Evolutionary conservation across 805 yeast genomes (phyloP), one percentile per base, ranked within the genome.

Genomic region (Candida nitratophila): DNA sequence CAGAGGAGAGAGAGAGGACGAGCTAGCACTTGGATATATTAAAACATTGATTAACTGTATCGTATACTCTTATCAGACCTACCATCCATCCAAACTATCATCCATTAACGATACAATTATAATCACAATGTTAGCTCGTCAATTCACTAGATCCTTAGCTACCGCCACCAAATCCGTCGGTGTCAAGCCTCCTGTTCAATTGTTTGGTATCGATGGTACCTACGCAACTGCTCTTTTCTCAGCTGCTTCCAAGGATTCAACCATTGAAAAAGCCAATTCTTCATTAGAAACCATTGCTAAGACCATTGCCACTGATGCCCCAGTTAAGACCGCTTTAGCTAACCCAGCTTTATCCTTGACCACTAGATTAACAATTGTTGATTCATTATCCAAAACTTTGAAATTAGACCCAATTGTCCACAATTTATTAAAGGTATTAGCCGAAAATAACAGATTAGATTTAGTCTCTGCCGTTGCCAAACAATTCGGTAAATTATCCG

Each of bases 151-250:
- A 72, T 70, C 83, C 46, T 65, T 84, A 73, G 91, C 95, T 60
- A 69, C 90, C 47, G 83, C 86, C 55, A 50, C 60, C 43, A 44
- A 59, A 43, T 33, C 59, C 31, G 69, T 73, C 60, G 47, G 76
- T 47, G 77, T 77, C 60, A 83, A 81, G 68, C 89, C 95, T 43
- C 97, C 98, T 45, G 86, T 91, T 51, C 96, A 89, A 77, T 77
- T 91, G 65, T 91, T 78, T 61, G 98, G 98, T 52, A 71, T 91
- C 55, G 97, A 90, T 56, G 99, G 98, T 63, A 89, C 98, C 52
- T 91, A 91, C 69, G 99, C 98, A 56, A 77, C 88, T 46, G 96
- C 99, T 41, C 77, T 93, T 58, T 91, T 82, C 79, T 74, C 90
- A 44, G 97, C 98, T 20, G 83, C 98, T 45, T 83, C 83, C 54